Percentiles rank a stretch among this genome's conserved stretches.
Conservation (phyloP, 1,284 basidiomycete genomes). For the Ustilago trichophora region DNA sequence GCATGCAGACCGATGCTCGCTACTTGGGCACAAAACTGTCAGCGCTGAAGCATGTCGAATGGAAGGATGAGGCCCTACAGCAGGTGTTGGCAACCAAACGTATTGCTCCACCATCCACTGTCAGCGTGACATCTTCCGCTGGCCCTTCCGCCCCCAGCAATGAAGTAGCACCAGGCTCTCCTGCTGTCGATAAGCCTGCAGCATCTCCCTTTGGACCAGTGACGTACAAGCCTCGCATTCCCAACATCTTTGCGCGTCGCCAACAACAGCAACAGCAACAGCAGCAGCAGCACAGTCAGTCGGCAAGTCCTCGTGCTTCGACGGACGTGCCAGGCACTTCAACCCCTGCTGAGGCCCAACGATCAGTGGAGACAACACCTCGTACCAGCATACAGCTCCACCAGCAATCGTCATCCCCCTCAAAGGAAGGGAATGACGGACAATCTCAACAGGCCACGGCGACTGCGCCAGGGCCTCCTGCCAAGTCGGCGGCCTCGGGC, state of each 20-base stretch:
- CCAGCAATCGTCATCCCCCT: not conserved
- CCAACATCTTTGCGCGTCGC: conserved; percentile 44
- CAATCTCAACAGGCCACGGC: not conserved
- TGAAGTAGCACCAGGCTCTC: conserved; percentile 30
- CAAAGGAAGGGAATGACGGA: not conserved
- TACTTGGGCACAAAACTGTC: conserved; percentile 52
- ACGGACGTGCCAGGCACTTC: conserved; percentile 14
- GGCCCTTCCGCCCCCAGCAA: conserved; percentile 24
- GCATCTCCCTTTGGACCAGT: conserved; percentile 33
- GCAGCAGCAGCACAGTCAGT: no score
- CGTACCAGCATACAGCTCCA: conserved; percentile 31
- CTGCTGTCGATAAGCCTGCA: conserved; percentile 22
- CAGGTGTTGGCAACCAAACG: conserved; percentile 35
- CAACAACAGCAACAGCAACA: conserved; percentile 39
- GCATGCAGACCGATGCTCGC: conserved; percentile 46
- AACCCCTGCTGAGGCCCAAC: conserved; percentile 7
- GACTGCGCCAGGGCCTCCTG: not conserved
- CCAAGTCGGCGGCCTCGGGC: conserved; percentile 1
- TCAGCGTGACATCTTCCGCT: conserved; percentile 13
- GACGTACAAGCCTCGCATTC: conserved; percentile 42
- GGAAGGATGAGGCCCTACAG: conserved; percentile 49
- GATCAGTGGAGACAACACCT: conserved; percentile 26
- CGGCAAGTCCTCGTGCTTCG: conserved; percentile 25
- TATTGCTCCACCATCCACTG: conserved; percentile 12
- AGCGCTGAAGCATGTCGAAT: conserved; percentile 50